Evolutionary conservation across 768 basidiomycete genomes (phyloP), one percentile per base, ranked within the genome.

Genomic region (Boletus vinaceobasis): DNA sequence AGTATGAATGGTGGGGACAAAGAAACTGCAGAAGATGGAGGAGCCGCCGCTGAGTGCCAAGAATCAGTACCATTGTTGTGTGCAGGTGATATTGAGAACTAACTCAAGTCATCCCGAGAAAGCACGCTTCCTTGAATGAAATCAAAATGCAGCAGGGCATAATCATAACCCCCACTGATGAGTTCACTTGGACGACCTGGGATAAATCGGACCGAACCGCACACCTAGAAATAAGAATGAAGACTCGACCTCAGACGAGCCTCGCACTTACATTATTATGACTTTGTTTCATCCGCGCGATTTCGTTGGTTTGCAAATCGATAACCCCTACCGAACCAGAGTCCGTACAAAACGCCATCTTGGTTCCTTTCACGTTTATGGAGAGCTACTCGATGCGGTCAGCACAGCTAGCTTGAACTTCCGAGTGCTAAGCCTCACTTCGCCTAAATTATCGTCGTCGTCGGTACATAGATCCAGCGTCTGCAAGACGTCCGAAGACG

Each of bases 131-230:
- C 77, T 69, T 82, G 82, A 14, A 62, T 60, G 53, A 79, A 79
- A 61, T 91, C 87, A 62, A 83, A 85, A 62, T 93, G 90, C 14
- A 88, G 65, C 26, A 93, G 60, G 4, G 75, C 71, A 38, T 77
- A 80, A 60, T 93, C 91, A 62, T 87, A 92, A 2, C 90, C 90
- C 6, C 83, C 89, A 56, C 86, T 90, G 23, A 93, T 76, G 13
- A 90, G 63, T 66, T 93, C 91, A 40, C 75, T 77, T 4, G 87
- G 82, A 23, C 88, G 77, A 64, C 79, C 79, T 7, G 88, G 85
- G 55, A 93, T 81, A 65, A 90, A 92, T 55, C 75, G 80, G 37
- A 87, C 83, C 17, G 79, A 78, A 11, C 81, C 84, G 44, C 87
- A 89, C 13, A 93, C 81, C 90, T 92, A 62, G 35, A 56, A 50